phyloP scores from a whole-genome alignment of 805 yeast species.

The Teunomyces lycoperdinae region DNA sequence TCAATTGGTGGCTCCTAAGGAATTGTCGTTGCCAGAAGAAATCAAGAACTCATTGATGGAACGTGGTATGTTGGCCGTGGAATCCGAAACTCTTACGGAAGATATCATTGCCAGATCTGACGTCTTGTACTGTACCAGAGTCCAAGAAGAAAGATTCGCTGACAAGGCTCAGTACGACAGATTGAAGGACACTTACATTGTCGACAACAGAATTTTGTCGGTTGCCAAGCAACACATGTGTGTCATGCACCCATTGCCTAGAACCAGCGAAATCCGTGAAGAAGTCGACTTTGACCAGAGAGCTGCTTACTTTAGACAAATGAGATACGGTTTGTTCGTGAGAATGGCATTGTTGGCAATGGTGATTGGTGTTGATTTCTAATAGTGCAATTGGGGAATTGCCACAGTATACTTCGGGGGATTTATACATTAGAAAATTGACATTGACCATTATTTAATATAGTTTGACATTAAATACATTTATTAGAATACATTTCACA shows the following conservation, averaged over 20 bases:
- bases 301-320: slow-evolving; percentile 99
- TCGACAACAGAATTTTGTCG: slow-evolving; percentile 85
- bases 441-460: neutral
- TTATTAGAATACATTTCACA: no score
- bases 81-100: slow-evolving; percentile 74
- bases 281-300: slow-evolving; percentile 99
- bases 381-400: slow-evolving; percentile 22
- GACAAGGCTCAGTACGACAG: slow-evolving; percentile 75
- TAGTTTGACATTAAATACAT: no score
- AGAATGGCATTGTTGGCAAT: slow-evolving; percentile 98
- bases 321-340: slow-evolving; percentile 96
- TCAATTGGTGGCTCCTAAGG: slow-evolving; percentile 89
- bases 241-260: slow-evolving; percentile 98
- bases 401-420: slow-evolving; percentile 5
- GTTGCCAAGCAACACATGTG: slow-evolving; percentile 98
- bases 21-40: slow-evolving; percentile 76
- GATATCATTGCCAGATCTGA: slow-evolving; percentile 88
- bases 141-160: slow-evolving; percentile 93
- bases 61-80: slow-evolving; percentile 68
- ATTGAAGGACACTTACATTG: slow-evolving; percentile 86
- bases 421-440: neutral
- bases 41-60: slow-evolving; percentile 63
- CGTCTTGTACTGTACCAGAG: slow-evolving; percentile 96
- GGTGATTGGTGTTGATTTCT: slow-evolving; percentile 94
- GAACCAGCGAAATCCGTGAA: slow-evolving; percentile 93